Evolutionary conservation across 169 alveolate genomes (phyloP), one percentile per base, ranked within the genome.

Genomic region (Eimeria maxima): DNA sequence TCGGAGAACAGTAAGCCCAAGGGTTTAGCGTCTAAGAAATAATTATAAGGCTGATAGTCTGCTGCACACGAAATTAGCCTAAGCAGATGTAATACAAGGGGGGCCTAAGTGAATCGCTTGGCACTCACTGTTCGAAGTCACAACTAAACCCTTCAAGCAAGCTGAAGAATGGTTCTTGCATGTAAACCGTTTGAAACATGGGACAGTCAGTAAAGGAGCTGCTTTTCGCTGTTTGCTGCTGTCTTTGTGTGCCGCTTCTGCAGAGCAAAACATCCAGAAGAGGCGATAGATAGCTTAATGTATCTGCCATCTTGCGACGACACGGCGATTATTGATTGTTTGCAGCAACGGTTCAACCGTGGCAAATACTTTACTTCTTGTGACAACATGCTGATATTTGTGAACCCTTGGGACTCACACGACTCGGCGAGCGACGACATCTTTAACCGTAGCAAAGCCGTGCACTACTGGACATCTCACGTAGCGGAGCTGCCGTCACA

Each of bases 371-470:
- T 92, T 18, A 92, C 96, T 13, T 69, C 73, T 8, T 92, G 96
- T 38, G 96, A 84, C 24, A 92, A 92, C 63, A 38, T 92, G 93
- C 33, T 92, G 86, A 92, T 92, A 11, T 92, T 71, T n/a, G 87
- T 92, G 16, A 60, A 76, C 33, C 96, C 96, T n/a, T 50, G 71
- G 74, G 96, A 78, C 71, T 53, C 63, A 55, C 92, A 92, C 11
- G 81, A 44, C 16, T 16, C 60, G 11, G 81, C 93, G 20, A 22
- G 27, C 53, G 80, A 33, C 24, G 93, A 63, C 47, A 47, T 63
- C 3, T 78, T 92, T 92, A 80, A 65, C 86, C 92, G 84, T 53
- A 55, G 78, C 42, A 80, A 42, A 50, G 67, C 71, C 13, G 73
- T 83, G 80, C 69, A 78, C 38, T 92, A 92, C 96, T 92, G 89